Percentiles rank a stretch among this genome's conserved stretches.
These are phyloP conservation scores for Diaporthe citri DNA, from an alignment of 2,329 filamentous ascomycete genomes.

Conservation along the genomic window DNA sequence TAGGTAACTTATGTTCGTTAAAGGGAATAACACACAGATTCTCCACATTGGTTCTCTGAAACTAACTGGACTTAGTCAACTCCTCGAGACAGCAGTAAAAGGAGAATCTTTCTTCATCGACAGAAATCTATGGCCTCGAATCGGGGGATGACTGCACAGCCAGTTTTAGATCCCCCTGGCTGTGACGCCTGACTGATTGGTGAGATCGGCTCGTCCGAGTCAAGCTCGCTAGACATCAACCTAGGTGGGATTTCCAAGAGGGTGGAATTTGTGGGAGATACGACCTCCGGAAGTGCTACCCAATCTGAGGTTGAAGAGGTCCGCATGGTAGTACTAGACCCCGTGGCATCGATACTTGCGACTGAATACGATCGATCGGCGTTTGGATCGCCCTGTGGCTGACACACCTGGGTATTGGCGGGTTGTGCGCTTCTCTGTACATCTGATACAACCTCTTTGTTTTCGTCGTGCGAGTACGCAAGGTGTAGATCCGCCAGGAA, in stretches of 20 bases:
- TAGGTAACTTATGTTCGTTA: too few relatives aligned
- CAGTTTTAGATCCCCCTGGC: too few relatives aligned
- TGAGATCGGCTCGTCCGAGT: not conserved
- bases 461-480: not conserved
- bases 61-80: too few relatives aligned
- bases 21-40: too few relatives aligned
- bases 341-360: not conserved
- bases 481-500: not conserved
- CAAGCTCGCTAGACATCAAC: not conserved
- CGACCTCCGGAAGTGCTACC: not conserved
- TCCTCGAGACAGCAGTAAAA: too few relatives aligned
- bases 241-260: not conserved
- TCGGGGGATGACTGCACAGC: not conserved
- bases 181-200: too few relatives aligned
- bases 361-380: not conserved
- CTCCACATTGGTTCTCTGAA: too few relatives aligned
- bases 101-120: too few relatives aligned
- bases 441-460: not conserved
- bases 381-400: not conserved
- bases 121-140: not conserved
- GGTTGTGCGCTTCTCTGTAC: fast-evolving
- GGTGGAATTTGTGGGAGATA: not conserved
- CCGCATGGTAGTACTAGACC: not conserved
- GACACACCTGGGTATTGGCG: not conserved
- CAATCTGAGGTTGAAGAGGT: not conserved